A percentile compares a stretch with the other conserved stretches of the same genome.
Conservation (phyloP, 2,329 filamentous ascomycete species). For the Microdochium trichocladiopsis region DNA sequence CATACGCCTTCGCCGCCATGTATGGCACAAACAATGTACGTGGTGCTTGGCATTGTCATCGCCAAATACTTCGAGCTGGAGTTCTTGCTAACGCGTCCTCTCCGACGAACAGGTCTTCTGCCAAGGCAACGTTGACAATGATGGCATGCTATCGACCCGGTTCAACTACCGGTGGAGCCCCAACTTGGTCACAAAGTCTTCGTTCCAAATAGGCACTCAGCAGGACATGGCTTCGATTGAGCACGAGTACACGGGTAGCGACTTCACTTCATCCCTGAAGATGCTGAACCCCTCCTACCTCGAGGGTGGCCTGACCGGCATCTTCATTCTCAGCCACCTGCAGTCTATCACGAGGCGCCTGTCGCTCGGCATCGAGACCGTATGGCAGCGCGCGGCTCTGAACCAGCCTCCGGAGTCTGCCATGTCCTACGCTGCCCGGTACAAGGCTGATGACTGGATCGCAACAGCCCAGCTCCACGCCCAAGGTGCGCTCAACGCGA, state of each 20-base stretch:
- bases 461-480: slow-evolving; percentile 85
- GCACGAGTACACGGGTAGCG: slow-evolving; percentile 87
- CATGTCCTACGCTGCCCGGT: slow-evolving; percentile 83
- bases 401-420: slow-evolving; percentile 85
- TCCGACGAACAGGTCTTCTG: slow-evolving; percentile 65
- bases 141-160: slow-evolving; percentile 77
- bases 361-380: slow-evolving; percentile 78
- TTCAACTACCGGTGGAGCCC: slow-evolving; percentile 90
- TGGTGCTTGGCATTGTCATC: slow-evolving; percentile 11
- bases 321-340: slow-evolving; percentile 92
- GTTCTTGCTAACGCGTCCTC: not conserved
- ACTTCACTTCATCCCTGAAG: slow-evolving; percentile 92
- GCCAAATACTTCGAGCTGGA: not conserved
- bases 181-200: slow-evolving; percentile 76
- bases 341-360: slow-evolving; percentile 86
- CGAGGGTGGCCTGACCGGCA: slow-evolving; percentile 88
- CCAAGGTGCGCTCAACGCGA: slow-evolving; percentile 80
- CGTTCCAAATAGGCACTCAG: slow-evolving; percentile 66
- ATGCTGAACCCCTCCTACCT: slow-evolving; percentile 91
- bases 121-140: slow-evolving; percentile 93
- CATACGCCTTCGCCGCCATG: slow-evolving; percentile 90
- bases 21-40: slow-evolving; percentile 88
- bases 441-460: slow-evolving; percentile 90
- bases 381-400: slow-evolving; percentile 85
- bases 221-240: slow-evolving; percentile 92